Evolutionary conservation across 2,329 filamentous ascomycete species (phyloP).

Genomic region (Graphilbum sp.): DNA sequence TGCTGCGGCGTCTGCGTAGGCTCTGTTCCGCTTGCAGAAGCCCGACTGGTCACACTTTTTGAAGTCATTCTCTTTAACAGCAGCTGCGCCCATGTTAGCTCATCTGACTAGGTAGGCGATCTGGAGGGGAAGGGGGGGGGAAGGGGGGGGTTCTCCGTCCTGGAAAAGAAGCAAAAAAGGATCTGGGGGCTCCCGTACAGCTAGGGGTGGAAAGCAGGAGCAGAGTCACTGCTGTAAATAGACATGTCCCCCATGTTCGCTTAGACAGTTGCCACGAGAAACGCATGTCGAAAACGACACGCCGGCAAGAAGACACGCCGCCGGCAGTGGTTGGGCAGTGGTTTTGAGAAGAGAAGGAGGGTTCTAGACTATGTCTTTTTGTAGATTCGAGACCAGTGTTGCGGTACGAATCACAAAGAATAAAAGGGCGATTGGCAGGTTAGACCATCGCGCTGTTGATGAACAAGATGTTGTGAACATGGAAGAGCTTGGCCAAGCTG

Average conservation of each 20-base stretch:
- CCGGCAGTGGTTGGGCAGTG: conserved; percentile 1
- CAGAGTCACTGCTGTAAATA: conserved; percentile 42
- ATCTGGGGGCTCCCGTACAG: conserved; percentile 27
- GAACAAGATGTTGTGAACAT: neutral
- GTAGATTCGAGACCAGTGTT: too few relatives aligned
- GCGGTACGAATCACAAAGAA: neutral
- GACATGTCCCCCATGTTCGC: conserved; percentile 44
- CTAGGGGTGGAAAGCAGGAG: conserved; percentile 36
- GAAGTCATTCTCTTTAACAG: conserved; percentile 92
- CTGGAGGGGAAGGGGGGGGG: too few relatives aligned
- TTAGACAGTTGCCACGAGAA: conserved; percentile 32
- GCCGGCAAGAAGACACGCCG: conserved; percentile 3
- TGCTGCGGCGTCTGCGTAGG: conserved; percentile 63
- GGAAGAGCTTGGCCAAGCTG: conserved; percentile 12
- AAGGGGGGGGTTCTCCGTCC: too few relatives aligned
- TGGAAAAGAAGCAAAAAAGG: neutral
- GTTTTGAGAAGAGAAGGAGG: too few relatives aligned
- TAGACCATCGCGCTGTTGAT: neutral
- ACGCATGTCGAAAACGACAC: conserved; percentile 25
- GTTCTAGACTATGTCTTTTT: too few relatives aligned
- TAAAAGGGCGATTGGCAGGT: neutral
- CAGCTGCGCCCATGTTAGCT: conserved; percentile 30
- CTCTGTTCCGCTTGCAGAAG: conserved; percentile 92
- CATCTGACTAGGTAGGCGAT: too few relatives aligned
- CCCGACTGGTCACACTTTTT: conserved; percentile 92